These are phyloP conservation scores for Neurospora sp. DNA, from an alignment of 495 filamentous ascomycete species.

Conservation along the genomic window DNA sequence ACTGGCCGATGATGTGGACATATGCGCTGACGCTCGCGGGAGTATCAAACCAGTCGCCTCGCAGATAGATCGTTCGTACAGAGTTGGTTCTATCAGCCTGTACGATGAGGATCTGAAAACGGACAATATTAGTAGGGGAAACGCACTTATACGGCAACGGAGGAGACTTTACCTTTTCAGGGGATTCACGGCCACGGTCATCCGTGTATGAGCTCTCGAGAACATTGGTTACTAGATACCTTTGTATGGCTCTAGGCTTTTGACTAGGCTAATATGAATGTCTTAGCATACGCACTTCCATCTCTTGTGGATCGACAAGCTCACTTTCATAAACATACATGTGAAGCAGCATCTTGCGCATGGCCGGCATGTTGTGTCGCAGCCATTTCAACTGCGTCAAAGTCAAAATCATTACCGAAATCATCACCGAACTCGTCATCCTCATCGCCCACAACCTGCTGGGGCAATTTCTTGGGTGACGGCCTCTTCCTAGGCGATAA, in stretches of 20 bases:
- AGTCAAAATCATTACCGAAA: slow-evolving; percentile 62
- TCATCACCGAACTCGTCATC: slow-evolving; percentile 42
- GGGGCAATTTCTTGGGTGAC: neutral
- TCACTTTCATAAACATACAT: slow-evolving; percentile 40
- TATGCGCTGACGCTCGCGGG: slow-evolving; percentile 61
- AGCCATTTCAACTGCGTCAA: slow-evolving; percentile 50
- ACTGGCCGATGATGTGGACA: slow-evolving; percentile 78
- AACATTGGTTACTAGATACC: slow-evolving; percentile 67
- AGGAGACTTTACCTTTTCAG: slow-evolving; percentile 55
- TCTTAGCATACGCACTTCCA: slow-evolving; percentile 33
- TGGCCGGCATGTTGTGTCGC: slow-evolving; percentile 38
- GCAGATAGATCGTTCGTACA: slow-evolving; percentile 60
- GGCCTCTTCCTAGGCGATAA: neutral
- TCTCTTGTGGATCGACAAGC: neutral
- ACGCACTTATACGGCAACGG: neutral
- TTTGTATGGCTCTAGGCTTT: slow-evolving; percentile 63
- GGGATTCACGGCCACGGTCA: slow-evolving; percentile 46
- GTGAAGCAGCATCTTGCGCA: slow-evolving; percentile 11
- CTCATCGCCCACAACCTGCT: neutral
- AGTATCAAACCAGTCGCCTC: slow-evolving; percentile 77
- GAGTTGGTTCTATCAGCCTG: slow-evolving; percentile 59
- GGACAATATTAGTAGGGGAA: slow-evolving; percentile 7
- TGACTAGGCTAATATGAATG: slow-evolving; percentile 34
- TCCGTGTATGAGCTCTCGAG: slow-evolving; percentile 55
- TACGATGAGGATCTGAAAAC: slow-evolving; percentile 58